These are phyloP conservation scores for Plasmopara halstedii DNA, from an alignment of 352 stramenopile genomes.

Conservation along the genomic window DNA sequence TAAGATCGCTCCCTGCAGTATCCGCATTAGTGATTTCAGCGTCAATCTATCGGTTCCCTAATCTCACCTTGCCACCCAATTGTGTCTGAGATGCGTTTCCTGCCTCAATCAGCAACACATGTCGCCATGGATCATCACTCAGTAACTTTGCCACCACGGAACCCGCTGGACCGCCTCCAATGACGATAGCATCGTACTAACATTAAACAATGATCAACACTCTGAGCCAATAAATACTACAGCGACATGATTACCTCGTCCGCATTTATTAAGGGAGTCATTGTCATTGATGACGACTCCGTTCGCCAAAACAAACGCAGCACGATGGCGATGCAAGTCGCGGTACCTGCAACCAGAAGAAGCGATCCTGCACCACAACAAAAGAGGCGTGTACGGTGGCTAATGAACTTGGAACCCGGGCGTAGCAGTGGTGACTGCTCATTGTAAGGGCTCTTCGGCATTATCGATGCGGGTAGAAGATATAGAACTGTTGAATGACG, in stretches of 20 bases:
- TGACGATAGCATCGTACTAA: conserved; percentile 56
- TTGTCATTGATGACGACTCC: background rate
- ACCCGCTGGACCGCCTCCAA: conserved; percentile 52
- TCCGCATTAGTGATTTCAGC: background rate
- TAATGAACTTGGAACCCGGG: background rate
- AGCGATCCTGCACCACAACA: conserved; percentile 11
- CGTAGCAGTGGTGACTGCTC: conserved; percentile 18
- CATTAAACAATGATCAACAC: background rate
- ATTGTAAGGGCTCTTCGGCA: background rate
- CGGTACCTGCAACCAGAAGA: conserved; percentile 9
- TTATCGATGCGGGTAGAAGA: background rate
- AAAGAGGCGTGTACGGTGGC: conserved; percentile 7
- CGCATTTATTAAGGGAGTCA: conserved; percentile 13
- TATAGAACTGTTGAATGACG: background rate
- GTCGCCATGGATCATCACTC: conserved; percentile 44
- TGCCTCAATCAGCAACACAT: conserved; percentile 61
- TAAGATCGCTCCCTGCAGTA: conserved; percentile 28
- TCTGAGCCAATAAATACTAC: background rate
- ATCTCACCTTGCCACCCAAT: conserved; percentile 38
- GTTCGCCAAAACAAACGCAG: conserved; percentile 6
- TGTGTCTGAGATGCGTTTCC: conserved; percentile 46
- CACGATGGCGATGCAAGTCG: conserved; percentile 11
- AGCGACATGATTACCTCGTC: conserved; percentile 15
- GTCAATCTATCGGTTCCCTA: background rate
- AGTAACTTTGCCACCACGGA: conserved; percentile 46